phyloP scores from a whole-genome alignment of 306 rosid genomes.

The Geum urbanum region DNA sequence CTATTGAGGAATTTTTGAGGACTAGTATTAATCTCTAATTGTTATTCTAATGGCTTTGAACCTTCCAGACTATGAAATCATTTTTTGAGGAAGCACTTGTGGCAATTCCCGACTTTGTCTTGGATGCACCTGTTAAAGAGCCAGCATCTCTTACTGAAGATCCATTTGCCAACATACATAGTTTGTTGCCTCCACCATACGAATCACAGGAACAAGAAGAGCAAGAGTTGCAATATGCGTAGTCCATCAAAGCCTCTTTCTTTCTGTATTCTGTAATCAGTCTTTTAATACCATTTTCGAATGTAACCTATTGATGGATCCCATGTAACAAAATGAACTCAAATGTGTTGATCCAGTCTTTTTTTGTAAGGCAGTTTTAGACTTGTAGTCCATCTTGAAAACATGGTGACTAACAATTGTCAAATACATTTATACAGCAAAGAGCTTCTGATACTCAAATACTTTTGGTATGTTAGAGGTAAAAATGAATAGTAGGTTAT shows the following conservation, averaged over 20 bases:
- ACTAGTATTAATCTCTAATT: neutral
- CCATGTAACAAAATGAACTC: neutral
- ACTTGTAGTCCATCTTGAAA: no score
- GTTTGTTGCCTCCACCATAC: constrained; percentile 62
- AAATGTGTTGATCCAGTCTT: neutral
- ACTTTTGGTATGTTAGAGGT: neutral
- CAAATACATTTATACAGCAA: neutral
- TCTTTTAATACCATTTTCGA: neutral
- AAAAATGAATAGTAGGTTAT: no score
- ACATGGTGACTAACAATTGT: neutral
- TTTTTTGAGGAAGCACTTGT: constrained; percentile 80
- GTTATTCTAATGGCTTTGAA: constrained; percentile 11
- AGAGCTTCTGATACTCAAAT: neutral
- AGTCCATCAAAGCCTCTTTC: constrained; percentile 18
- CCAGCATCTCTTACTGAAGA: constrained; percentile 45
- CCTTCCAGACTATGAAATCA: constrained; percentile 68
- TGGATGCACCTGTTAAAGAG: constrained; percentile 61
- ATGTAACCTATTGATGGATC: neutral
- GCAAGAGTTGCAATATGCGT: constrained; percentile 44
- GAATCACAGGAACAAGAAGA: constrained; percentile 41
- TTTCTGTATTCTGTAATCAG: neutral
- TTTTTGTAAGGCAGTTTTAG: neutral
- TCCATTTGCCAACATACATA: constrained; percentile 54
- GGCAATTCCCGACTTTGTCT: constrained; percentile 71
- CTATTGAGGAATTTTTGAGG: neutral